Evolutionary conservation across 2,329 filamentous ascomycete species (phyloP), one percentile per base, ranked within the genome.

Genomic region (Pseudonectria foliicola): DNA sequence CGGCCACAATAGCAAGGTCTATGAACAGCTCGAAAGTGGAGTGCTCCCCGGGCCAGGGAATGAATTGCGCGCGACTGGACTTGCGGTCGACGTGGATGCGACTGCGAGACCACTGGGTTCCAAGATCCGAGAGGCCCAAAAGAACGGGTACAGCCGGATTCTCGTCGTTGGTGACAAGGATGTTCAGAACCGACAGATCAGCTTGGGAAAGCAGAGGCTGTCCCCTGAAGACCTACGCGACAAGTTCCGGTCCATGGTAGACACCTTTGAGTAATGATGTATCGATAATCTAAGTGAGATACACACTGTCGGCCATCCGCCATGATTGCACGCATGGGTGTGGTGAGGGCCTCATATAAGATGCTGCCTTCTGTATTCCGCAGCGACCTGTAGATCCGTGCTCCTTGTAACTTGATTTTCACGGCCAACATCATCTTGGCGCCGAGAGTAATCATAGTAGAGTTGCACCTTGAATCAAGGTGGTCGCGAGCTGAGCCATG

Each of bases 91-190:
- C 40, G 56, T 88, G 12, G 85, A 92, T 50, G 69, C 66, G 24
- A 80, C 74, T 34, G 64, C 70, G 11, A 71, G 77, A 33, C 68
- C 74, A 1, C 57, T 93, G 7, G 68, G 71, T 2, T 75, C 78
- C 53, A 93, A 92, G 59, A 71, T 87, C 14, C 70, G 71, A 23
- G 77, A 84, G 53, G 87, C 86, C n/a, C 80, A 75, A 44, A 55
- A 61, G 31, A 82, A 79, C 59, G 80, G 80, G 27, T 92, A 89
- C 55, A 78, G 82, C 34, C 67, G 85, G 36, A 77, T 92, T 34
- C 70, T 86, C 23, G 77, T 88, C 2, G 66, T 92, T 10, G 88
- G 88, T 1, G 67, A 76, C 21, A 70, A 70, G 37, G 78, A 89
- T 46, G 59, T 84, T 3, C 61, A 66, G n/a, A 67, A 66, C 11